Percentiles rank a stretch among this genome's conserved stretches.
Evolutionary conservation across 1,284 basidiomycete species (phyloP).

Genomic region (Lentinula novae-zelandiae): DNA sequence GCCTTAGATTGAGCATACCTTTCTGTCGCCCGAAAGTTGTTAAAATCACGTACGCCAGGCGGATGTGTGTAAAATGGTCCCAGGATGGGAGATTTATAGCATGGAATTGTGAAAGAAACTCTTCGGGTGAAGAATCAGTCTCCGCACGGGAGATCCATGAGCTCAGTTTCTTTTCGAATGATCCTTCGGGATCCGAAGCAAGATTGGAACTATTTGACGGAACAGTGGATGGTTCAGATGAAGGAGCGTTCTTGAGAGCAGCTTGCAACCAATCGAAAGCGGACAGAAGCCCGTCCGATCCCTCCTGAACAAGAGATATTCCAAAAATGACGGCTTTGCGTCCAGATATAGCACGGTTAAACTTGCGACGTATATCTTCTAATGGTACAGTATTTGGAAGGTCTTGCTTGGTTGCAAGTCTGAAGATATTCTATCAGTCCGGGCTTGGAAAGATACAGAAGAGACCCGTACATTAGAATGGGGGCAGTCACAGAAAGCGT

Average conservation of each 20-base stretch:
- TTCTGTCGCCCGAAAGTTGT: conserved; percentile 33
- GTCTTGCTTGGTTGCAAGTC: conserved; percentile 36
- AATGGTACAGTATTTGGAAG: conserved; percentile 23
- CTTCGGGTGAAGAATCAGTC: conserved; percentile 24
- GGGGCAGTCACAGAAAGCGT: conserved; percentile 12
- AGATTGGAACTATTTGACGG: conserved; percentile 6
- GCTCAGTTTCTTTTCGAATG: conserved; percentile 28
- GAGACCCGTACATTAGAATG: conserved; percentile 16
- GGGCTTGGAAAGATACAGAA: not conserved
- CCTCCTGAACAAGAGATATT: conserved; percentile 18
- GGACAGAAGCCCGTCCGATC: conserved; percentile 26
- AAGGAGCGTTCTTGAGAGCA: conserved; percentile 21
- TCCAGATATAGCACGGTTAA: conserved; percentile 22
- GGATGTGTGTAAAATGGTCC: conserved; percentile 42
- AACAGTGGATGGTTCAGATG: not conserved
- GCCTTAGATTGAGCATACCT: conserved; percentile 22
- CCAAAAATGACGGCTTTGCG: conserved; percentile 25
- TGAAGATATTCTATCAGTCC: conserved; percentile 12
- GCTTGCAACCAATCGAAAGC: conserved; percentile 36
- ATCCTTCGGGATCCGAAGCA: conserved; percentile 10
- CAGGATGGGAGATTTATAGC: conserved; percentile 30
- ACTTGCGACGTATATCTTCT: conserved; percentile 27
- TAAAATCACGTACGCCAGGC: conserved; percentile 34
- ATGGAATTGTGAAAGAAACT: conserved; percentile 31
- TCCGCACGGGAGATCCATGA: conserved; percentile 30